Base-by-base conservation (phyloP, 108 stramenopile genomes). In the Schizochytrium sp. region DNA sequence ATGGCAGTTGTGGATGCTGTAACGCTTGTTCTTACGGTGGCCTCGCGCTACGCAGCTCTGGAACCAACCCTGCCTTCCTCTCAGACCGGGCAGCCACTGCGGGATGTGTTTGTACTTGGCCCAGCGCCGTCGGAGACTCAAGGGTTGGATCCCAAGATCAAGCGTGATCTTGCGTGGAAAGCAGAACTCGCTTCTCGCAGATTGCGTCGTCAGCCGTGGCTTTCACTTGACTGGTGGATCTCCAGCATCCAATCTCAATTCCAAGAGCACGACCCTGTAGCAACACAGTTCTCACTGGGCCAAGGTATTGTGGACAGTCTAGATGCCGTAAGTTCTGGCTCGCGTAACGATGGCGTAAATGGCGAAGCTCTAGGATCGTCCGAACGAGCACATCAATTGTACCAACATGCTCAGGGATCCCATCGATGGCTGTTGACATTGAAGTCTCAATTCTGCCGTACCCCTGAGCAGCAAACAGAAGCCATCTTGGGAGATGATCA, bases 171-270 rank as follows among this genome's bases (percentile, higher is more conserved):
- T 50, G 76, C 76, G 13, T 83, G 76, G 76, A 49, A 83, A 2
- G 76, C 76, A 7, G 76, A 83, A 53, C 53, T 7, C 47, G 76
- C 76, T 17, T 47, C 76, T 17, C 76, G 76, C 47, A 17, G 53
- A 5, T 53, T 83, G 8, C 76, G 76, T 0, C 76, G 53, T 1
- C 76, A 83, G 28, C 76, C 76, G 13, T 83, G 76, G 76, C 50
- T 83, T 10, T 83, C 76, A 5, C 76, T 83, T 40, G 76, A 83
- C 47, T 83, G 76, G 76, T 83, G 76, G 76, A 47, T 10, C 5
- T 55, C 15, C 53, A 55, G 50, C 7, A 50, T 83, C 12, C 53
- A 55, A 53, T 7, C 76, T 28, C 76, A 83, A 55, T 83, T 83
- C 76, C 49, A 55, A 40, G 50, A n/a, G 15, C 76, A 83, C 3